Evolutionary conservation across 1,139 yeast genomes (phyloP).

Genomic region (Geotrichum bryndzae): DNA sequence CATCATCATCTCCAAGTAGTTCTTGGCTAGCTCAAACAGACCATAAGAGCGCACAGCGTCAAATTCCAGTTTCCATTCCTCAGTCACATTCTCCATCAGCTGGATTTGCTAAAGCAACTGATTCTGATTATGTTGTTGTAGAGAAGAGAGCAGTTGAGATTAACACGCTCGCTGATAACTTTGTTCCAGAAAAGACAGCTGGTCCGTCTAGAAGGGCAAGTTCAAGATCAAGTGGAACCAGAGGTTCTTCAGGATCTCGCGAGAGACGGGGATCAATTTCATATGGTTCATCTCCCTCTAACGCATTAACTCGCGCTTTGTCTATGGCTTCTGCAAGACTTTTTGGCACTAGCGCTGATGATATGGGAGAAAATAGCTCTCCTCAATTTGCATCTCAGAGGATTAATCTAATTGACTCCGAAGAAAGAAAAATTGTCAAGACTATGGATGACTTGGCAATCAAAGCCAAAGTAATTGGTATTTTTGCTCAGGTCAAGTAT

Average conservation of each 20-base stretch:
- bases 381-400: conserved; percentile 14
- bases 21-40: conserved; percentile 22
- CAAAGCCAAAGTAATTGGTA: conserved; percentile 79
- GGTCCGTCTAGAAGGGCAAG: background rate
- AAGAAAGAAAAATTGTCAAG: conserved; percentile 39
- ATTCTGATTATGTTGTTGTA: conserved; percentile 82
- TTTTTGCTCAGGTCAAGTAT: conserved; percentile 88
- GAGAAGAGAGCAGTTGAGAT: conserved; percentile 94
- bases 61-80: background rate
- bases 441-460: conserved; percentile 74
- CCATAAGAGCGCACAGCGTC: background rate
- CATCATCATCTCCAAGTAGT: conserved; percentile 27
- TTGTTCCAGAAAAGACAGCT: conserved; percentile 37
- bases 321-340: conserved; percentile 83
- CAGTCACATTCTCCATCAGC: background rate
- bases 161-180: conserved; percentile 88
- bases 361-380: conserved; percentile 19
- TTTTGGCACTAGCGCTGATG: conserved; percentile 50
- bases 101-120: conserved; percentile 3
- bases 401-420: conserved; percentile 25
- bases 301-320: conserved; percentile 80
- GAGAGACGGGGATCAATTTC: conserved; percentile 30
- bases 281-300: conserved; percentile 68
- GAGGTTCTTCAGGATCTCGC: background rate
- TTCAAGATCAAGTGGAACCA: conserved; percentile 8